Percentiles rank a stretch among this genome's conserved stretches.
Conservation (phyloP, 1,284 basidiomycete genomes). For the Cutaneotrichosporon dermatis region DNA sequence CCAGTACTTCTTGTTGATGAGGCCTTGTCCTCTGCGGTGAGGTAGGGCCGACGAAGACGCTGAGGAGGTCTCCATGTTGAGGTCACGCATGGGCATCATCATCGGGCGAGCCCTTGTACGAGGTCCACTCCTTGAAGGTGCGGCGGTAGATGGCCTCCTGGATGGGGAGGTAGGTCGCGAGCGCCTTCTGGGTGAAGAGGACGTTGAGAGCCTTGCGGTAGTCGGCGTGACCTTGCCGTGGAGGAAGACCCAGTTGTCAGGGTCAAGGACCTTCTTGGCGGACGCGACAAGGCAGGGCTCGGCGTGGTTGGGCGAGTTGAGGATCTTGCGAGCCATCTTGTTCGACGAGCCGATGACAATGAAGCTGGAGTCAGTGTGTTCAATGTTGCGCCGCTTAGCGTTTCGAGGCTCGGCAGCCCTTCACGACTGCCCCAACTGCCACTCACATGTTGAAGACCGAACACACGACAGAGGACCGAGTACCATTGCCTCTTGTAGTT, state of each 20-base stretch:
- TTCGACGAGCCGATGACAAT: conserved; percentile 94
- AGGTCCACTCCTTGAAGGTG: conserved; percentile 69
- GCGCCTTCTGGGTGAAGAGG: conserved; percentile 89
- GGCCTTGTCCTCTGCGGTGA: conserved; percentile 71
- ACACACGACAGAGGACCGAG: conserved; percentile 72
- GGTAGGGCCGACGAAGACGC: conserved; percentile 91
- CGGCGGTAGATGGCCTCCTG: conserved; percentile 81
- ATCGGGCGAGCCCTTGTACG: conserved; percentile 56
- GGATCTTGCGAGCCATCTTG: conserved; percentile 82
- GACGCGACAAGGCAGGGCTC: conserved; percentile 93
- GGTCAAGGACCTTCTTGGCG: conserved; percentile 79
- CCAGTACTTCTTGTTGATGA: conserved; percentile 95
- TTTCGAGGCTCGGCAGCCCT: too few species aligned
- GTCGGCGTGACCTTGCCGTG: conserved; percentile 91
- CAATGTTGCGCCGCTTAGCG: not conserved
- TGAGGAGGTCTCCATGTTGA: conserved; percentile 98
- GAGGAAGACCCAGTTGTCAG: conserved; percentile 98
- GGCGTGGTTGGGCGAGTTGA: conserved; percentile 82
- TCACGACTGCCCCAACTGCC: not conserved
- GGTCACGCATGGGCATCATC: conserved; percentile 85
- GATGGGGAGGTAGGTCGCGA: conserved; percentile 82
- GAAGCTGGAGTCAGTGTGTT: conserved; percentile 59
- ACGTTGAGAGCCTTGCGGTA: conserved; percentile 88
- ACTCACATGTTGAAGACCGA: conserved; percentile 94
- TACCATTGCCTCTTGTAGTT: conserved; percentile 86